A percentile compares a stretch with the other conserved stretches of the same genome.
These are phyloP conservation scores for Cicer arietinum DNA, from an alignment of 306 rosid genomes.

Conservation along the genomic window DNA sequence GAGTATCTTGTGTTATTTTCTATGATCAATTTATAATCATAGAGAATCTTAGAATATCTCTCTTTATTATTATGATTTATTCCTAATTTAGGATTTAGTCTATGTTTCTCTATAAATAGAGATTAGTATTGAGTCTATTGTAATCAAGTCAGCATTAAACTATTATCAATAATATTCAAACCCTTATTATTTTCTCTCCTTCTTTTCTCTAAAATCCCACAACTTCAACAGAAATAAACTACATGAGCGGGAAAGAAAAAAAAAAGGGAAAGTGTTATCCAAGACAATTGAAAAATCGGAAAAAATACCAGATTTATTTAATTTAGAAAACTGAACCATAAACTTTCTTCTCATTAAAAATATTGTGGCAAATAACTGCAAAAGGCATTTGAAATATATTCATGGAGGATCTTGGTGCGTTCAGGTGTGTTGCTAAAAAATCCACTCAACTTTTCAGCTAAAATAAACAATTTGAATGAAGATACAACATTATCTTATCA, in stretches of 20 bases:
- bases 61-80: too few species aligned
- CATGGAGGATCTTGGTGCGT: slow-evolving; percentile 7
- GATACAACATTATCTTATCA: slow-evolving; percentile 29
- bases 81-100: too few species aligned
- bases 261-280: not conserved
- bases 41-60: too few species aligned
- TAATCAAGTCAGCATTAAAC: too few species aligned
- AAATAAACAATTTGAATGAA: slow-evolving; percentile 25
- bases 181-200: too few species aligned
- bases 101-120: too few species aligned
- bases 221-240: not conserved
- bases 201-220: too few species aligned
- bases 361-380: not conserved
- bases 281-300: slow-evolving; percentile 7
- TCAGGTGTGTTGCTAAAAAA: slow-evolving; percentile 34
- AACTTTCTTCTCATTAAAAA: slow-evolving; percentile 6
- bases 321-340: slow-evolving; percentile 19
- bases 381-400: slow-evolving; percentile 25
- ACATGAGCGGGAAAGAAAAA: not conserved
- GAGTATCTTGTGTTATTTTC: too few species aligned
- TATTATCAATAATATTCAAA: too few species aligned
- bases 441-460: slow-evolving; percentile 24
- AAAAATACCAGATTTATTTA: not conserved
- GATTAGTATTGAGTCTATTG: too few species aligned
- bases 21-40: too few species aligned